Evolutionary conservation across 2,329 filamentous ascomycete species (phyloP).

Genomic region (Aspergillus ibericus): DNA sequence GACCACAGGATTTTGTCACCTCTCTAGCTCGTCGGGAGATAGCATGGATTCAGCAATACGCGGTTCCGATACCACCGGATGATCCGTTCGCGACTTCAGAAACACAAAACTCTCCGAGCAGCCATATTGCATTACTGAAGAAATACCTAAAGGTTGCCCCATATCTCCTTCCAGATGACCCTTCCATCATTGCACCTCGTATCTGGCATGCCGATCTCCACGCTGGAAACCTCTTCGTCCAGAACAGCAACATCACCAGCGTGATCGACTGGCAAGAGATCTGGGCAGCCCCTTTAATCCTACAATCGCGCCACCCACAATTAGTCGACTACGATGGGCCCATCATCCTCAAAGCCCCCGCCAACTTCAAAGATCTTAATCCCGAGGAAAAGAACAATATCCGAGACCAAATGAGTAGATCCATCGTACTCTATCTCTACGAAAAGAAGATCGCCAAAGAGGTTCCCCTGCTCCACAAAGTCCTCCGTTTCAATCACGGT

Average conservation of each 20-base stretch:
- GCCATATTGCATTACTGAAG: slow-evolving; percentile 35
- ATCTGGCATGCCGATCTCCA: slow-evolving; percentile 45
- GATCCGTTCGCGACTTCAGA: slow-evolving; percentile 24
- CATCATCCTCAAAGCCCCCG: slow-evolving; percentile 24
- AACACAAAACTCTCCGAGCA: slow-evolving; percentile 29
- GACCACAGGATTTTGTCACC: slow-evolving; percentile 31
- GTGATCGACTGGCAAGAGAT: slow-evolving; percentile 47
- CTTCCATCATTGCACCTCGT: slow-evolving; percentile 25
- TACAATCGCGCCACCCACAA: slow-evolving; percentile 22
- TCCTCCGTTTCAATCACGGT: slow-evolving; percentile 18
- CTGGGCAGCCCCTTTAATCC: slow-evolving; percentile 30
- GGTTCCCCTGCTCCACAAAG: slow-evolving; percentile 16
- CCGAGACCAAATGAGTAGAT: slow-evolving; percentile 20
- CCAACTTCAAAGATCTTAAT: slow-evolving; percentile 24
- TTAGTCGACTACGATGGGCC: slow-evolving; percentile 29
- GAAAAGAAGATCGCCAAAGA: slow-evolving; percentile 16
- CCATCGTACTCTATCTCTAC: slow-evolving; percentile 26
- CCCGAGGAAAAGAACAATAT: slow-evolving; percentile 14
- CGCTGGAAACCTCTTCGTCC: slow-evolving; percentile 41
- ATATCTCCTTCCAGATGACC: slow-evolving; percentile 30
- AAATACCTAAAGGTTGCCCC: slow-evolving; percentile 34
- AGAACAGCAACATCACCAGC: slow-evolving; percentile 35
- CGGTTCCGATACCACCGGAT: slow-evolving; percentile 21
- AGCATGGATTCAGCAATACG: slow-evolving; percentile 34
- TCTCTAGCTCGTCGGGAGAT: slow-evolving; percentile 36